Conservation (phyloP, 2,329 filamentous ascomycete species). For the Clonostachys byssicola region DNA sequence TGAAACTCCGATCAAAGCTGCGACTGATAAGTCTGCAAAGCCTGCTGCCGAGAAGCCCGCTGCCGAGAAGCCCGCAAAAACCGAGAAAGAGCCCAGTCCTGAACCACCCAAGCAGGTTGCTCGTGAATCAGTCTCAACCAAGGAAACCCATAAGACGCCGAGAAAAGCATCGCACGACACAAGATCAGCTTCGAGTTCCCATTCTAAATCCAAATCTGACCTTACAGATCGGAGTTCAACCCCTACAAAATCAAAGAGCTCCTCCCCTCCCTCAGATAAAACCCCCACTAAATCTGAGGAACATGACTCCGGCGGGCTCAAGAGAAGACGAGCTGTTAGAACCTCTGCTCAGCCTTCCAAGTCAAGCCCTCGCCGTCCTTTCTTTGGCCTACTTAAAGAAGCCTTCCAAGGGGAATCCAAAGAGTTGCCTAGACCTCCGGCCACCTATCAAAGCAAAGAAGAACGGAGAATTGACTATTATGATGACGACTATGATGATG, state of each 20-base stretch:
- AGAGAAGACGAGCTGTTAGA: slow-evolving; percentile 52
- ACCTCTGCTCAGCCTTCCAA: slow-evolving; percentile 43
- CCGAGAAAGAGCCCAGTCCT: background rate
- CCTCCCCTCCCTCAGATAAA: background rate
- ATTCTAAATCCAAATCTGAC: slow-evolving; percentile 1
- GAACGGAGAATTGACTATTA: slow-evolving; percentile 25
- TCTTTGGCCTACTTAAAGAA: slow-evolving; percentile 56
- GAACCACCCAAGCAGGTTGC: background rate
- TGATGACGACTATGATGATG: slow-evolving; percentile 10
- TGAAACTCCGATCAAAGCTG: background rate
- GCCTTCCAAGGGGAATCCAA: slow-evolving; percentile 60
- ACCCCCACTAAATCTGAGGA: slow-evolving; percentile 15
- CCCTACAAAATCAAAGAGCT: slow-evolving; percentile 6
- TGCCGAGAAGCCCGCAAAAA: slow-evolving; percentile 2
- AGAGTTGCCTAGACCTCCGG: slow-evolving; percentile 36
- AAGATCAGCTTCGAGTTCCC: slow-evolving; percentile 1
- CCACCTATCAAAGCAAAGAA: slow-evolving; percentile 43
- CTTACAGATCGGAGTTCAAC: slow-evolving; percentile 5
- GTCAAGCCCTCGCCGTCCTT: slow-evolving; percentile 38
- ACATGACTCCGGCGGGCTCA: slow-evolving; percentile 35
- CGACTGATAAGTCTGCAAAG: slow-evolving; percentile 12
- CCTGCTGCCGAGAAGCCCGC: slow-evolving; percentile 10
- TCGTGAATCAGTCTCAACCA: background rate
- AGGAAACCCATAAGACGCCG: background rate
- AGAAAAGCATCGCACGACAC: slow-evolving; percentile 16